Base-by-base conservation (phyloP, 108 stramenopile species). In the Skeletonema menzelii region DNA sequence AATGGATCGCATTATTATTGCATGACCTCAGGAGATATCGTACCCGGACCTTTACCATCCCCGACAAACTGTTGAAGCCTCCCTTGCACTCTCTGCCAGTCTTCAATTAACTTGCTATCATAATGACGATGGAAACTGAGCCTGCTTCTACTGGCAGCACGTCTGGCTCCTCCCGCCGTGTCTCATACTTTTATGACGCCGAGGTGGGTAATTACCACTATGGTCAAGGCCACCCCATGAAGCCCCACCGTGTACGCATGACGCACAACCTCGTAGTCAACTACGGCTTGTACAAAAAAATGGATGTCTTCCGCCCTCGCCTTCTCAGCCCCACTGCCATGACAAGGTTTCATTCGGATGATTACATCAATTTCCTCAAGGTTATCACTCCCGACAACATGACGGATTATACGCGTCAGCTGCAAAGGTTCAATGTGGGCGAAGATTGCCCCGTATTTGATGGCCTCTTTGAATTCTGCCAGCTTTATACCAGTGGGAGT, bases 361-460 rank as follows among this genome's bases (percentile, higher is more conserved):
- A 99, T 75, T 99, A 99, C 93, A 94, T 99, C 80, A 97, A 99
- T 68, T 99, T 99, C 63, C 89, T 99, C 38, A 84, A 93, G 61
- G 91, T 94, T 38, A 97, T 99, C 55, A 97, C 97, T 8, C 99
- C 97, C 27, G 99, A 99, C 73, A 99, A 99, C 77, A 98, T 99
- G 96, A 77, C 83, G 13, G 94, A 95, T 56, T 95, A 95, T 70
- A 83, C 87, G 19, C 86, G 97, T 35, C 95, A 95, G 79, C 77
- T 98, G n/a, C 92, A 96, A 63, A 81, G 96, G 10, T 95, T 99
- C 76, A 98, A 98, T 65, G 99, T 99, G 35, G 99, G 99, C 61
- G 99, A 99, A 76, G 99, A 99, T 77, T 99, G 99, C 70, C 99
- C 99, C 7, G 99, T 99, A 11, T 99, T 99, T 72, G 98, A 99